Evolutionary conservation across 345 rosid genomes (phyloP), one percentile per base, ranked within the genome.

Genomic region (Turnera subulata): DNA sequence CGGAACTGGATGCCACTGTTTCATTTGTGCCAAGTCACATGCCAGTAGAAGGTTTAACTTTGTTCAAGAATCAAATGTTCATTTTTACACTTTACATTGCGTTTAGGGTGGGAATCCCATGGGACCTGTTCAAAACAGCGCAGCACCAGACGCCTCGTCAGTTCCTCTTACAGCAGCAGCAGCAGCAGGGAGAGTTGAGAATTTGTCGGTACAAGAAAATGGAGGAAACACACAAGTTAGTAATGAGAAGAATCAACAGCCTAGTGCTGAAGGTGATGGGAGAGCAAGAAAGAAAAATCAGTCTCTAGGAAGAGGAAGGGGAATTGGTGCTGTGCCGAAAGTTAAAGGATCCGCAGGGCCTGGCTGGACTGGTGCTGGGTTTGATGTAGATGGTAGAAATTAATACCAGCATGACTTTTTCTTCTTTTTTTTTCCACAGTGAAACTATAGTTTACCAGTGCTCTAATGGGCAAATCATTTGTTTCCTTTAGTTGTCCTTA

Each of bases 281-380:
- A 86, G 74, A 67, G 75, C 67, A 26, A 77, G 69, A 70, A 87
- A 77, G 77, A 84, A 80, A 64, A 70, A 63, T 25, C 87, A 76
- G 38, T 77, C 66, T 53, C 89, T 72, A 40, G 95, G 93, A 66
- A 81, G 69, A 61, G 95, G 85, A 53, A 83, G 67, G 65, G 85
- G 89, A 70, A 50, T 79, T 17, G 88, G 88, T 38, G 74, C 70
- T 49, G 53, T 79, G 44, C 73, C 69, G 51, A 85, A 79, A 74
- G 83, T 84, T 23, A 73, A 86, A 77, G 89, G 91, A 56, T 40
- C 77, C 23, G 26, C 60, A 40, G 65, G 69, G 55, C 68, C 85
- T 24, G 97, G 84, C 21, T 91, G 96, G 91, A 85, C 93, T 0
- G 89, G 96, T 56, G 63, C 77, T 19, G 84, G 81, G 68, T 90